phyloP scores from a whole-genome alignment of 768 basidiomycete genomes.

The Pisolithus microcarpus region DNA sequence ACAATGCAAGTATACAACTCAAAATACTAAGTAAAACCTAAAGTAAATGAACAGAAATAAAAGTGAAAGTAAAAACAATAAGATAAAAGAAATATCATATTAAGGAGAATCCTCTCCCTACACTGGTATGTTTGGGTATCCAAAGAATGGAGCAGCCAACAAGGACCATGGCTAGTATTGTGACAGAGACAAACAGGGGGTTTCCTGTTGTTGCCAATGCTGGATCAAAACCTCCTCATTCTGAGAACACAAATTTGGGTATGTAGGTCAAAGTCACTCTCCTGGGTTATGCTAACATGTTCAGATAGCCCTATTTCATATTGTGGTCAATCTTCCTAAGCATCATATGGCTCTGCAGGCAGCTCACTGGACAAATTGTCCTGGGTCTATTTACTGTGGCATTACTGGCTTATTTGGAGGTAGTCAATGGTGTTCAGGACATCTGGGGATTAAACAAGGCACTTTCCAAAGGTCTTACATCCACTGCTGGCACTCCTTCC shows the following conservation, averaged over 20 bases:
- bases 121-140: conserved; percentile 75
- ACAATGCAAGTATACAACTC: no score
- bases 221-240: no score
- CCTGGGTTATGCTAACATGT: conserved; percentile 84
- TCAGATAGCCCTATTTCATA: conserved; percentile 79
- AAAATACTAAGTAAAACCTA: no score
- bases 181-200: conserved; percentile 15
- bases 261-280: conserved; percentile 51
- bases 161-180: no score
- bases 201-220: background rate
- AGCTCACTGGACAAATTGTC: conserved; percentile 78
- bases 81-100: no score
- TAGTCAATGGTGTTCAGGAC: conserved; percentile 77
- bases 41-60: no score
- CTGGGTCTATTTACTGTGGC: conserved; percentile 59
- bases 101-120: no score
- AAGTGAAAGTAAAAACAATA: no score
- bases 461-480: conserved; percentile 21
- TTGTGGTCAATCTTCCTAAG: conserved; percentile 67
- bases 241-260: conserved; percentile 15
- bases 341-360: conserved; percentile 48
- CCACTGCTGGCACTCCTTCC: conserved; percentile 8
- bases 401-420: conserved; percentile 70
- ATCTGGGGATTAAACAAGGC: conserved; percentile 45
- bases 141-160: conserved; percentile 14